phyloP scores from a whole-genome alignment of 1,284 basidiomycete species.

The Moesziomyces sp. region DNA sequence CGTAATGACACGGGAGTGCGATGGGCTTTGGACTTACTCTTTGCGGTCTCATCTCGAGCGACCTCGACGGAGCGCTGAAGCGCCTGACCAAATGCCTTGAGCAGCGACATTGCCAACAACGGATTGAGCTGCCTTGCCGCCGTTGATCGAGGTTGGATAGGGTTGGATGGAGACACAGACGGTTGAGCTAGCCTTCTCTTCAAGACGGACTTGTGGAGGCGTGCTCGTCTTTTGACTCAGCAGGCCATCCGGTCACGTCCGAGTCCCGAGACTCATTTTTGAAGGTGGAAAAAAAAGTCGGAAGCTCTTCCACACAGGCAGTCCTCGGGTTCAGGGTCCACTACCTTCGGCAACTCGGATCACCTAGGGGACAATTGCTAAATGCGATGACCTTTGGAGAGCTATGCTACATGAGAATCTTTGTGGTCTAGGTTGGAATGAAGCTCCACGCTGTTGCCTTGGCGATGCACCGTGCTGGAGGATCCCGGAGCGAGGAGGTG shows the following conservation, averaged over 20 bases:
- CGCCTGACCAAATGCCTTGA: conserved; percentile 50
- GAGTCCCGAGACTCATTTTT: conserved; percentile 3
- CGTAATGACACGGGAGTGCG: too few relatives aligned
- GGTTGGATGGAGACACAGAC: background rate
- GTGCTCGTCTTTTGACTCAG: conserved; percentile 20
- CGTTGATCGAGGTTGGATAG: background rate
- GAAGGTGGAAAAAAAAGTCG: too few relatives aligned
- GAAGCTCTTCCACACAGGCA: too few relatives aligned
- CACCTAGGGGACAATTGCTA: background rate
- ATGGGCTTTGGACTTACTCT: conserved; percentile 26
- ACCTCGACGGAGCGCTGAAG: conserved; percentile 57
- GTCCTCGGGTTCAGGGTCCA: conserved; percentile 11
- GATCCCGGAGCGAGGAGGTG: conserved; percentile 24
- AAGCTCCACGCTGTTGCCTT: conserved; percentile 31
- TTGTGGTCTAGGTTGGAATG: conserved; percentile 28
- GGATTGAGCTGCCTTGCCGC: too few relatives aligned
- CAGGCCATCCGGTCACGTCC: background rate
- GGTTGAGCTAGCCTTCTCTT: too few relatives aligned
- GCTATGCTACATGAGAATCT: conserved; percentile 14
- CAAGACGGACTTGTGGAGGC: conserved; percentile 23
- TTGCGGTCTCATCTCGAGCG: conserved; percentile 53
- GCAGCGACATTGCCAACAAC: conserved; percentile 48
- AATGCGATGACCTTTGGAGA: too few relatives aligned
- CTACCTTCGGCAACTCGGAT: background rate
- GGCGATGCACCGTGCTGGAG: conserved; percentile 16